Conservation (phyloP, 1,139 yeast genomes). For the Candida mesenterica region DNA sequence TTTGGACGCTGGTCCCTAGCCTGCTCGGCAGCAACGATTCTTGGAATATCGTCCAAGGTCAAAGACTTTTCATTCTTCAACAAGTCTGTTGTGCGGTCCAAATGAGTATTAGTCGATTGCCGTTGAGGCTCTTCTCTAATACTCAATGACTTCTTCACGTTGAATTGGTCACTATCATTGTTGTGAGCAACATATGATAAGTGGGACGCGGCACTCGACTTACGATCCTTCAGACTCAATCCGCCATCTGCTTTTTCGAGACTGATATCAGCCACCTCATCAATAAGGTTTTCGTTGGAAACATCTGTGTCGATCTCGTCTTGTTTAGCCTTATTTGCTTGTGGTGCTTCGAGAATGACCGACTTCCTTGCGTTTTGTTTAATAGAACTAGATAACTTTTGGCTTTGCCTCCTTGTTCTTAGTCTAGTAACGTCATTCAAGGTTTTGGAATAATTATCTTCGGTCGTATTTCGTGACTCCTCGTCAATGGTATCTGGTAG, state of each 20-base stretch:
- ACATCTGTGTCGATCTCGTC: slow-evolving; percentile 10
- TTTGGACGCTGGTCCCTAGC: slow-evolving; percentile 90
- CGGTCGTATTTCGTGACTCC: slow-evolving; percentile 21
- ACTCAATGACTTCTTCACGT: slow-evolving; percentile 34
- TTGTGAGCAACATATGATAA: slow-evolving; percentile 22
- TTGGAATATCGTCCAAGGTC: slow-evolving; percentile 92
- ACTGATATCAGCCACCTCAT: slow-evolving; percentile 2
- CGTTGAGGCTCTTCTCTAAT: slow-evolving; percentile 49
- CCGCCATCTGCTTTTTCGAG: neutral
- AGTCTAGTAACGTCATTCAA: slow-evolving; percentile 75
- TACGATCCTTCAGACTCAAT: slow-evolving; percentile 11
- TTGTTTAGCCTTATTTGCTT: slow-evolving; percentile 46
- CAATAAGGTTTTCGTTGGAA: slow-evolving; percentile 7
- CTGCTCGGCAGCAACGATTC: slow-evolving; percentile 96
- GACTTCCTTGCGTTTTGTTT: slow-evolving; percentile 49
- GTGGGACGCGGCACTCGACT: slow-evolving; percentile 20
- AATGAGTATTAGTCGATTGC: slow-evolving; percentile 30
- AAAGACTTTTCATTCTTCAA: slow-evolving; percentile 80
- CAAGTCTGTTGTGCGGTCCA: slow-evolving; percentile 61
- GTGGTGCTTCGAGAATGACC: slow-evolving; percentile 52
- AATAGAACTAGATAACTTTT: slow-evolving; percentile 55
- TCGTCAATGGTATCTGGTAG: slow-evolving; percentile 14
- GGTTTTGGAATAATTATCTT: slow-evolving; percentile 60
- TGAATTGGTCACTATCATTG: slow-evolving; percentile 35
- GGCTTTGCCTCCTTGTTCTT: slow-evolving; percentile 71